Base-by-base conservation (phyloP, 352 stramenopile species). In the Pythium volutum region DNA sequence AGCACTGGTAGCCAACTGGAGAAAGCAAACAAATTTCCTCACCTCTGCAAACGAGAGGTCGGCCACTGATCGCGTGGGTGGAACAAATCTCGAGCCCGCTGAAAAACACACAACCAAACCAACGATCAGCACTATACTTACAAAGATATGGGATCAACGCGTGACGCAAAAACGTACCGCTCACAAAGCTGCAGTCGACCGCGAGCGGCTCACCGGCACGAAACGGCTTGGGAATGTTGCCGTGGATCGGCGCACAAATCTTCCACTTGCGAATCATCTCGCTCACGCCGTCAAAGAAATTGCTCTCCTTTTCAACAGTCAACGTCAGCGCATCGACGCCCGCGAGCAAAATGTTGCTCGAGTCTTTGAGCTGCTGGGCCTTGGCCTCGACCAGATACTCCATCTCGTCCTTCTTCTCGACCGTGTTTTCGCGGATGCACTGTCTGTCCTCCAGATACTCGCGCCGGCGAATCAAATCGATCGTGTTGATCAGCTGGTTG, bases 201-300 rank as follows among this genome's bases (percentile, higher is more conserved):
- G 86, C 86, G 9, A 95, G 69, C 7, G 84, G 82, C 58, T 95
- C 86, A 16, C 86, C 86, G 0, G 84, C 84, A 18, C 86, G 82
- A 52, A 95, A 95, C 4, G 86, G 86, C 67, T 93, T 93, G 3
- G 86, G 84, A 56, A 95, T 95, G 25, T 88, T 93, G 48, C 86
- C 86, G 54, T 95, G 86, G 27, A 93, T 89, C 14, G 86, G 86
- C 42, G 86, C 86, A 47, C 81, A 93, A 41, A 95, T 80, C 59
- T 93, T 93, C 86, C 86, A 95, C 54, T 89, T 91, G 53, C 75
- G 79, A 42, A 93, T 68, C 58, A 93, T 74, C n/a, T 90, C 77
- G 61, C 66, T 80, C 34, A 92, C 75, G 25, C 84, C 86, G 36
- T 89, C 74, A 49, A 95, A 95, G 55, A 95, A 95, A 3, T 91